Evolutionary conservation across 352 stramenopile species (phyloP).

Genomic region (Pythium chondricola): DNA sequence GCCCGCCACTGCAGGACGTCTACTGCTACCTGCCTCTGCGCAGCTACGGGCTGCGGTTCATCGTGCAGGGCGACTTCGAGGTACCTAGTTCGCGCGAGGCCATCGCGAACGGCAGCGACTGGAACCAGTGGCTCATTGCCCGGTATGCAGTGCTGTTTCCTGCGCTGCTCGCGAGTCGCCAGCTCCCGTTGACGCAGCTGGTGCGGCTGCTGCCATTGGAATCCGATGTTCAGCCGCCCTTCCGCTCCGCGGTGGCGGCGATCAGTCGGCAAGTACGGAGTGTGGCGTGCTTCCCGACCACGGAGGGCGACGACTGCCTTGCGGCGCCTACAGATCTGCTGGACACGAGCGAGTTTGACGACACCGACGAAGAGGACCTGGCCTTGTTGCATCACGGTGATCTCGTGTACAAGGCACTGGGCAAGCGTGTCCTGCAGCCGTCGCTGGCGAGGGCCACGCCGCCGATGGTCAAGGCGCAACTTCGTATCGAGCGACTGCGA

Average conservation of each 20-base stretch:
- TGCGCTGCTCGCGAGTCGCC: not conserved
- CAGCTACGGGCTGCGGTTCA: constrained; percentile 80
- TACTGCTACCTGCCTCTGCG: constrained; percentile 80
- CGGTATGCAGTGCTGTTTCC: constrained; percentile 54
- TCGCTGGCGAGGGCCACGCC: constrained; percentile 31
- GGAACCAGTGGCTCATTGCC: constrained; percentile 85
- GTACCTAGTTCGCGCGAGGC: constrained; percentile 81
- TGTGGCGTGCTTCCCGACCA: constrained; percentile 36
- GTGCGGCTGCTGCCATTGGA: constrained; percentile 49
- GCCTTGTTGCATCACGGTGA: constrained; percentile 1
- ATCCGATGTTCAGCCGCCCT: constrained; percentile 67
- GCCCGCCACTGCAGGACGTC: constrained; percentile 62
- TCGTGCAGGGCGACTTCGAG: constrained; percentile 84
- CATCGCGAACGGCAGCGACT: constrained; percentile 76
- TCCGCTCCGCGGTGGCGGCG: constrained; percentile 47
- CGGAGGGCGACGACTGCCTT: not conserved
- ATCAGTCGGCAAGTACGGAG: constrained; percentile 53
- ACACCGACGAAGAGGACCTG: constrained; percentile 8
- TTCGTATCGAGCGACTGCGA: constrained; percentile 61
- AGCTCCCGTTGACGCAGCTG: constrained; percentile 11
- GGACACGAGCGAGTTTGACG: constrained; percentile 30
- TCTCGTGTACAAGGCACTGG: constrained; percentile 21
- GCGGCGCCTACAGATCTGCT: constrained; percentile 27
- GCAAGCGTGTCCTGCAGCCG: constrained; percentile 50
- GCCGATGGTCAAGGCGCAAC: constrained; percentile 40